Evolutionary conservation across 2,329 filamentous ascomycete genomes (phyloP).

Genomic region (Falciphora oryzae): DNA sequence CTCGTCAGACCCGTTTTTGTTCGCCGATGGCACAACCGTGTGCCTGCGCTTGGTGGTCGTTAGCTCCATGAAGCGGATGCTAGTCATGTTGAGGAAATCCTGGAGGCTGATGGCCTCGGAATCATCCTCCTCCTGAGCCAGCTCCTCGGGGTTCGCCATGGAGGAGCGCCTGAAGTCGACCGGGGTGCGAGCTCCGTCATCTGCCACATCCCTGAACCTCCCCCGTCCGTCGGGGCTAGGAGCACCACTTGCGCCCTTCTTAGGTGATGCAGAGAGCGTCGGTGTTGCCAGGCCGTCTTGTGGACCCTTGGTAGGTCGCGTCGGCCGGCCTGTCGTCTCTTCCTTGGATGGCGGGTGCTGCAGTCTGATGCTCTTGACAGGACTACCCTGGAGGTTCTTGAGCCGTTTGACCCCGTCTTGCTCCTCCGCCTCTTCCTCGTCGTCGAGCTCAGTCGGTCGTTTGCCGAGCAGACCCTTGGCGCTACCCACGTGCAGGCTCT

Average conservation of each 20-base stretch:
- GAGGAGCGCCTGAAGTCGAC: not conserved
- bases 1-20: conserved; percentile 25
- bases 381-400: conserved; percentile 66
- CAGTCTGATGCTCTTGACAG: conserved; percentile 68
- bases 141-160: conserved; percentile 13
- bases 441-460: conserved; percentile 64
- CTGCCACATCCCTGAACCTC: conserved; percentile 48
- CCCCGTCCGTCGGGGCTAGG: conserved; percentile 52
- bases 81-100: conserved; percentile 91
- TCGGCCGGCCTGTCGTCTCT: conserved; percentile 56
- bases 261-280: conserved; percentile 41
- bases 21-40: conserved; percentile 58
- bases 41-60: conserved; percentile 92
- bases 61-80: conserved; percentile 96
- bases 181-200: conserved; percentile 32
- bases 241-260: conserved; percentile 32
- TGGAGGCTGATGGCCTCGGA: conserved; percentile 72
- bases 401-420: conserved; percentile 61
- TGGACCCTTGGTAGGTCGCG: conserved; percentile 36
- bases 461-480: conserved; percentile 70
- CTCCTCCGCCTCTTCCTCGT: conserved; percentile 55
- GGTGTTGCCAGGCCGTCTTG: conserved; percentile 31
- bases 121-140: conserved; percentile 42
- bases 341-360: conserved; percentile 63
- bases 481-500: conserved; percentile 71